phyloP scores from a whole-genome alignment of 148 eudicot genomes.

The Cornus kousa region DNA sequence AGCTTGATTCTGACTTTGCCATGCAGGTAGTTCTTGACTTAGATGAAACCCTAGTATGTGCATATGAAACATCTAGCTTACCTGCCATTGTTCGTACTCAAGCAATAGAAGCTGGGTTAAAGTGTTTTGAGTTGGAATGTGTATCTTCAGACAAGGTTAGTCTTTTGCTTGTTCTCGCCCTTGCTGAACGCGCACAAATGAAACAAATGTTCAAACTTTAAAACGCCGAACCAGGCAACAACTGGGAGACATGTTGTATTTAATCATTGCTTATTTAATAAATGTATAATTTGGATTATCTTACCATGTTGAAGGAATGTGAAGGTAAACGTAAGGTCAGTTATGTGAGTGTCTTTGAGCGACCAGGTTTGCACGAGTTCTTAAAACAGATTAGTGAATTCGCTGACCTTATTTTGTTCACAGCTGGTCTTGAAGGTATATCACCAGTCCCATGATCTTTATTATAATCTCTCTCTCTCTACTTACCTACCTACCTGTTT shows the following conservation, averaged over 20 bases:
- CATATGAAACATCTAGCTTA: constrained; percentile 56
- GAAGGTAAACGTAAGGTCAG: constrained; percentile 54
- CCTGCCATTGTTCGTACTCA: constrained; percentile 45
- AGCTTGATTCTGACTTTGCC: too few species aligned
- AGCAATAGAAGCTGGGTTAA: constrained; percentile 51
- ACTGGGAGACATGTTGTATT: too few species aligned
- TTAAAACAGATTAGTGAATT: constrained; percentile 51
- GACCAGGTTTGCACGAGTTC: constrained; percentile 57
- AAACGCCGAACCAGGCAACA: too few species aligned
- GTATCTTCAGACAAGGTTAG: constrained; percentile 55
- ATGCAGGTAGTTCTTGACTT: constrained; percentile 64
- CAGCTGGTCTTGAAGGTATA: constrained; percentile 69
- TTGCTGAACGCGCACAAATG: too few species aligned
- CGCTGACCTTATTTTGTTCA: constrained; percentile 59
- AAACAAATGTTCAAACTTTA: too few species aligned
- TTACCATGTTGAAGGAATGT: constrained; percentile 32
- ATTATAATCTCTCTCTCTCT: neutral
- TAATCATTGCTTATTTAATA: neutral
- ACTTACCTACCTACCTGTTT: neutral
- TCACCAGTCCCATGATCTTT: neutral
- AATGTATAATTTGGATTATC: constrained; percentile 13
- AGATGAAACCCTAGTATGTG: constrained; percentile 60
- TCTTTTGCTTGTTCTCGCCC: neutral
- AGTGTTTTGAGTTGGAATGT: constrained; percentile 62
- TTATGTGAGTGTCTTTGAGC: constrained; percentile 60